A percentile compares a stretch with the other conserved stretches of the same genome.
Conservation (phyloP, 305 asterid species). For the Nicotiana rustica region DNA sequence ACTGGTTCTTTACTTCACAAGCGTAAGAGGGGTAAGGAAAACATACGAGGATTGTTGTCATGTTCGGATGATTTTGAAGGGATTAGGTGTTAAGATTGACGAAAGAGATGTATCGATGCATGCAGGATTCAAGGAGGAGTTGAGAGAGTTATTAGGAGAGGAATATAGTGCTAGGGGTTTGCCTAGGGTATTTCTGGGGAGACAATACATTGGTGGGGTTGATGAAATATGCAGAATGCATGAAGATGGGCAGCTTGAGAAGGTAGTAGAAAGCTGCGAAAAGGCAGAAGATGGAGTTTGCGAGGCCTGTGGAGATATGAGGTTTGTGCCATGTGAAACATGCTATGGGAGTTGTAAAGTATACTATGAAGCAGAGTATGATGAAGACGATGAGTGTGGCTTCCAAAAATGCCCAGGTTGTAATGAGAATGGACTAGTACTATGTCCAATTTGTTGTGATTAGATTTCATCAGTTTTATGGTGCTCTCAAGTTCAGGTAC, state of each 20-base stretch:
- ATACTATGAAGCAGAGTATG: conserved; percentile 60
- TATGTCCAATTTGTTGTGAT: conserved; percentile 81
- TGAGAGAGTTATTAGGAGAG: conserved; percentile 63
- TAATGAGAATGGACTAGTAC: conserved; percentile 79
- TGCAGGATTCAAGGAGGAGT: conserved; percentile 78
- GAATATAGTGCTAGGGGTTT: conserved; percentile 52
- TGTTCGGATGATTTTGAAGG: conserved; percentile 72
- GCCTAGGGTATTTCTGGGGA: conserved; percentile 74
- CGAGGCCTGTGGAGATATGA: conserved; percentile 78
- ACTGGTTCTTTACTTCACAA: conserved; percentile 71
- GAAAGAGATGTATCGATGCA: conserved; percentile 93
- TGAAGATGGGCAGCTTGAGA: conserved; percentile 77
- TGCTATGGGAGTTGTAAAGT: conserved; percentile 91
- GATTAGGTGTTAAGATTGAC: conserved; percentile 67
- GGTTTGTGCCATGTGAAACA: conserved; percentile 81
- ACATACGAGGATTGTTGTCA: conserved; percentile 89
- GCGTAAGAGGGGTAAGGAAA: conserved; percentile 83
- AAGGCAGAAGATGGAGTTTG: conserved; percentile 52
- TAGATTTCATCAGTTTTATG: conserved; percentile 27
- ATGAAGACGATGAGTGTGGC: conserved; percentile 57
- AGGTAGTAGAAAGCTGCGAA: conserved; percentile 66
- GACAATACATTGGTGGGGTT: conserved; percentile 67
- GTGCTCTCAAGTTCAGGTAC: not conserved
- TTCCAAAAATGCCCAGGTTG: conserved; percentile 85
- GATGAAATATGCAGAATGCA: conserved; percentile 76